A percentile compares a stretch with the other conserved stretches of the same genome.
Evolutionary conservation across 192 early-diverging fungal species (phyloP).

Genomic region (Gryganskiella cystojenkinii): DNA sequence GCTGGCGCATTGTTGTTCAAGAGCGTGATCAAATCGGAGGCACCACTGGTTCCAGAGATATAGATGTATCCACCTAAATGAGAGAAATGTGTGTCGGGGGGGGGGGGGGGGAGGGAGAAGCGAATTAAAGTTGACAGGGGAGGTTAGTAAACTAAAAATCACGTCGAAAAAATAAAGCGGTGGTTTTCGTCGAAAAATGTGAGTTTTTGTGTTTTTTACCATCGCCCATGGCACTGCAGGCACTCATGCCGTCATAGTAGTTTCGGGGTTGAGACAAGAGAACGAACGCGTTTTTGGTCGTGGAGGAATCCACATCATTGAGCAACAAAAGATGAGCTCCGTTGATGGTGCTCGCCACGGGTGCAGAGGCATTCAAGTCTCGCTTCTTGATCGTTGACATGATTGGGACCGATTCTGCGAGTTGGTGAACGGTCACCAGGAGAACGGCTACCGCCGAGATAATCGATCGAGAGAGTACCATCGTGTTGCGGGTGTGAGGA

Average conservation of each 20-base stretch:
- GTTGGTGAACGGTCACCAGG: too few species aligned
- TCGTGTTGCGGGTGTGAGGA: too few species aligned
- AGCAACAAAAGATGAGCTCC: background rate
- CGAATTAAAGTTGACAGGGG: background rate
- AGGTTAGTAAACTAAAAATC: background rate
- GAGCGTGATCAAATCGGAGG: background rate
- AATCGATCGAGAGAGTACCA: too few species aligned
- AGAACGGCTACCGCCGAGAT: too few species aligned
- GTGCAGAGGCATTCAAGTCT: background rate
- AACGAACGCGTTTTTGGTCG: background rate
- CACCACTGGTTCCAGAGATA: constrained; percentile 7
- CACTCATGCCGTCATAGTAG: constrained; percentile 10
- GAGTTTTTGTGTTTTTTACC: too few species aligned
- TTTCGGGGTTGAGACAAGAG: constrained; percentile 5
- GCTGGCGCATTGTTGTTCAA: constrained; percentile 8
- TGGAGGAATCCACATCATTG: constrained; percentile 4
- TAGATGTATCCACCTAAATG: constrained; percentile 16
- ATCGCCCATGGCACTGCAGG: constrained; percentile 1
- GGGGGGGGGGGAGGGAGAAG: too few species aligned
- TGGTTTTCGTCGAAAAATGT: too few species aligned
- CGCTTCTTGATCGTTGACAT: constrained; percentile 1
- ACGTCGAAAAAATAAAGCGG: too few species aligned
- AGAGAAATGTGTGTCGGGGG: background rate
- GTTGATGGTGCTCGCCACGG: background rate
- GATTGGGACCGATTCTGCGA: too few species aligned